Base-by-base conservation (phyloP, 192 early-diverging fungal species). In the Coemansia sp. region DNA sequence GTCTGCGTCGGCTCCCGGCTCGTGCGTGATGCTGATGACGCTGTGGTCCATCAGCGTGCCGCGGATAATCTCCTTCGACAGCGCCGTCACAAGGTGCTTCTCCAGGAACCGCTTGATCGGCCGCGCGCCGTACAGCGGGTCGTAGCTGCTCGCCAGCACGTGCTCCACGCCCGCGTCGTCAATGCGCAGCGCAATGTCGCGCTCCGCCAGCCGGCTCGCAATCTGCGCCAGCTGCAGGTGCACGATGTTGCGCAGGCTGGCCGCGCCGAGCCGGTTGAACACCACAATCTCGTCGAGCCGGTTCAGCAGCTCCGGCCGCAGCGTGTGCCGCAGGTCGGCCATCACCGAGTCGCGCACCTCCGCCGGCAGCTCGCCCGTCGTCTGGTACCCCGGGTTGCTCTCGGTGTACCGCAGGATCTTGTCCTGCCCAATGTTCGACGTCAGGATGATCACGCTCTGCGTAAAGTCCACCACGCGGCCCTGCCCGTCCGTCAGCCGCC, bases 271-370 rank as follows among this genome's bases (percentile, higher is more conserved):
- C 19, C 91, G 87, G 22, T 86, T 72, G 81, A 96, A 96, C 22
- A 93, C 64, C 51, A 97, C 86, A 65, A 95, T 89, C 49, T 98
- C 95, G 46, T 95, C 94, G 39, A 99, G 87, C 24, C 97, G 88
- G 80, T 99, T 99, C 41, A 99, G 75, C 70, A 99, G 88, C 78
- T 99, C 97, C 14, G 97, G 90, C 4, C 91, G 87, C 87, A 98
- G 89, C 13, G 83, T 80, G 18, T 57, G 72, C 48, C 84, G 85
- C 42, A 98, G 92, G 53, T 92, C 89, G 11, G 73, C 59, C 87
- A 98, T 92, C 39, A 98, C 97, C 4, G 51, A 58, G 14, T 81
- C 80, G 46, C 64, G 64, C 25, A 82, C 77, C 19, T 53, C 45
- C 25, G 58, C 53, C 4, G 81, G 81, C 55, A 82, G 49, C 62